Evolutionary conservation across 805 yeast species (phyloP), one percentile per base, ranked within the genome.

Genomic region (Candida schatavii): DNA sequence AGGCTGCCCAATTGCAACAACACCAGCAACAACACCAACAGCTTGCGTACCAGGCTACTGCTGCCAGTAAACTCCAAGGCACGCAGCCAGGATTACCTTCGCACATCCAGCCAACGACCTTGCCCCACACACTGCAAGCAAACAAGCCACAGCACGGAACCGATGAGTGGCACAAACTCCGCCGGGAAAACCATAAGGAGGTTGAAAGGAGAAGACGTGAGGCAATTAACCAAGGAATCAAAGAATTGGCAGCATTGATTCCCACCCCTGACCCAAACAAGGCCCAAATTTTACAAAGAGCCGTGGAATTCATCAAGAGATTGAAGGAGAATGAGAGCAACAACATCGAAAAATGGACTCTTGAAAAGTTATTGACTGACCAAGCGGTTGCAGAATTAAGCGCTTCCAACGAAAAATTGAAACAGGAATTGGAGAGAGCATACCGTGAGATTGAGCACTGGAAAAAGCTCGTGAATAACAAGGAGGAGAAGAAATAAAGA

Each of bases 161-260:
- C 23, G 88, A 83, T 35, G 95, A 85, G 60, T 86, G 93, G 91
- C 88, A 84, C 57, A 75, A 75, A 46, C 80, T 81, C 59, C 81
- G 97, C 55, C 83, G 85, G 55, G 87, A 87, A 54, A 90, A 88
- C 64, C 99, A 93, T 70, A 90, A 89, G 65, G 97, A 90, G 65
- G 97, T 90, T 18, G 97, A 90, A 67, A 77, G 96, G 58, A 80
- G 96, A 53, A 79, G 97, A 64, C 79, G 97, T 57, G 96, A 89
- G 59, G 78, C 82, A 36, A 90, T 90, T 58, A 90, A 88, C 64
- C 69, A 74, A 32, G 97, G 96, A n/a, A 88, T 90, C 56, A 81
- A 80, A 54, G 87, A 82, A 52, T 72, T 90, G 52, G 85, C 90
- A 25, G 78, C 78, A 19, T 62, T 90, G 45, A 78, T 90, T 42